Conservation (phyloP, 2,329 filamentous ascomycete genomes). For the Aureobasidium sp. region DNA sequence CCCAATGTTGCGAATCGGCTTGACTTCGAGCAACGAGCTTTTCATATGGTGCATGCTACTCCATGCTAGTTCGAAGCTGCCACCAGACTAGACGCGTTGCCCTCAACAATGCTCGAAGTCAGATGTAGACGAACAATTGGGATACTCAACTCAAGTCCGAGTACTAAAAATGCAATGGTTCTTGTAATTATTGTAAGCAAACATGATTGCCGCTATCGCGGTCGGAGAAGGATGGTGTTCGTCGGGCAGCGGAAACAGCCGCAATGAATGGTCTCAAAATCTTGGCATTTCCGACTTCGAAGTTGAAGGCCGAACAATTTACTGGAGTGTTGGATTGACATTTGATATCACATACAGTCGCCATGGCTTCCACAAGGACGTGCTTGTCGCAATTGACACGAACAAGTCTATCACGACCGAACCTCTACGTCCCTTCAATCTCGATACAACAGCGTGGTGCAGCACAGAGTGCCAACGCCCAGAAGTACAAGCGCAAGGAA, state of each 20-base stretch:
- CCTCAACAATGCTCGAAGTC: too few species aligned
- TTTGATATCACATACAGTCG: neutral
- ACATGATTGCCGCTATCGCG: neutral
- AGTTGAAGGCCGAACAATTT: neutral
- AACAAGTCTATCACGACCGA: neutral
- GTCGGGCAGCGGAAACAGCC: conserved; percentile 1
- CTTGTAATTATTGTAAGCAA: too few species aligned
- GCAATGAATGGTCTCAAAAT: neutral
- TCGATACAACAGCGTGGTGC: conserved; percentile 33
- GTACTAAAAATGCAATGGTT: too few species aligned
- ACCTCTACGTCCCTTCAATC: conserved; percentile 4
- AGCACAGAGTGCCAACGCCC: conserved; percentile 31
- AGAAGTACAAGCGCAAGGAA: conserved; percentile 38
- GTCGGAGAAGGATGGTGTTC: neutral
- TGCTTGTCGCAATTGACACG: conserved; percentile 13
- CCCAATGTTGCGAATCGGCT: neutral
- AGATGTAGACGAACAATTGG: too few species aligned
- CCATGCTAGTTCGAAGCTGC: neutral
- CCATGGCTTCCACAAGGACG: conserved; percentile 11
- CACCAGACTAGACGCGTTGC: too few species aligned
- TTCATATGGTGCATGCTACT: too few species aligned
- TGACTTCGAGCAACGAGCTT: neutral
- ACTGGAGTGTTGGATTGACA: neutral
- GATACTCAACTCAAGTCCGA: too few species aligned
- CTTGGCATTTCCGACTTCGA: conserved; percentile 3